Evolutionary conservation across 148 eudicot species (phyloP).

Genomic region (Cornus florida): DNA sequence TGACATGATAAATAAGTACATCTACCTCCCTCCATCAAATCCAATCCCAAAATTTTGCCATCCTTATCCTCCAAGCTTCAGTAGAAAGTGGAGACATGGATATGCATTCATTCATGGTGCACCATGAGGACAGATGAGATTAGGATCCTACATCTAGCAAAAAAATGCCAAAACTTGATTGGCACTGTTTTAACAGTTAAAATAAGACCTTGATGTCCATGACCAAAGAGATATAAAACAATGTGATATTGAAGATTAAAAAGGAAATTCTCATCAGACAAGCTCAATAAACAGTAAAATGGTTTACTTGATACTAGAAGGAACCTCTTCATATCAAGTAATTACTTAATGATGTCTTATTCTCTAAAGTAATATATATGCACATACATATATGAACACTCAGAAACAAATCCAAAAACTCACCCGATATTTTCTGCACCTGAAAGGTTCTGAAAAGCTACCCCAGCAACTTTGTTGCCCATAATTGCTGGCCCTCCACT

Average conservation of each 20-base stretch:
- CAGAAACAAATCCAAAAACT: slow-evolving; percentile 22
- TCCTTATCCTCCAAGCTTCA: no score
- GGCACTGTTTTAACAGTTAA: background rate
- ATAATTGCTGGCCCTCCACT: slow-evolving; percentile 99
- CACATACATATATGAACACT: background rate
- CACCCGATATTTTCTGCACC: slow-evolving; percentile 99
- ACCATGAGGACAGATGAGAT: no score
- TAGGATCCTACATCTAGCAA: background rate
- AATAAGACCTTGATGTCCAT: background rate
- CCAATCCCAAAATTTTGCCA: no score
- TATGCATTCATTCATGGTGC: no score
- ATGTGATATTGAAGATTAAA: background rate
- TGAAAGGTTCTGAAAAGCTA: slow-evolving; percentile 97
- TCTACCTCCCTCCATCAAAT: no score
- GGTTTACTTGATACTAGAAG: background rate
- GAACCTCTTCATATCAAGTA: background rate
- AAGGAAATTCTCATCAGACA: background rate
- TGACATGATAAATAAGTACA: no score
- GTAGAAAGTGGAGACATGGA: no score
- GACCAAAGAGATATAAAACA: background rate
- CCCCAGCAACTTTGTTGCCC: slow-evolving; percentile 98
- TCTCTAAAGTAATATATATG: background rate
- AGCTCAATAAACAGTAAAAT: background rate
- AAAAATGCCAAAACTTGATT: no score
- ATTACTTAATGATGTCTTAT: background rate